Evolutionary conservation across 148 eudicot species (phyloP), one percentile per base, ranked within the genome.

Genomic region (Nyssa sinensis): DNA sequence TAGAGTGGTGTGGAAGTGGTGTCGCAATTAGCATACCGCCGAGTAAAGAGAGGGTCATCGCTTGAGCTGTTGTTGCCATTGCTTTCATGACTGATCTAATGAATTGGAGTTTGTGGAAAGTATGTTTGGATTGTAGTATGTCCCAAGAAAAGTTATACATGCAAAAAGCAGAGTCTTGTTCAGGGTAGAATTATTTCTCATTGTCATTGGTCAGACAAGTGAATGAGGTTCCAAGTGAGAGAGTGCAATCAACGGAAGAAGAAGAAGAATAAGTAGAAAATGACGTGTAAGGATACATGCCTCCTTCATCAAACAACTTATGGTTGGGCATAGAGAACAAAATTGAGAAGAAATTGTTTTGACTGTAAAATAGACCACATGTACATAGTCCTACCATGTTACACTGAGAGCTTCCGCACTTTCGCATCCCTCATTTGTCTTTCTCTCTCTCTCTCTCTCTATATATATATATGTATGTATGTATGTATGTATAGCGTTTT

Each of bases 1-100:
- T 98, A 96, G 37, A 96, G 96, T 6, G 99, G 99, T 53, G 99
- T 96, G 12, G 97, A 91, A 32, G 99, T 96, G 80, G 99, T 91
- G 84, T 96, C 99, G 69, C 99, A 96, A 66, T 93, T 96, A 64
- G 99, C 91, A n/a, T 98, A 96, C 2, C 98, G 90, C 41, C 99
- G 86, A 24, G 95, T 87, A 25, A 90, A 75, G 25, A 90, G 84
- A 4, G 92, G 69, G 58, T 95, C 97, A 21, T 69, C 79, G 28
- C 68, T 83, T 11, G 39, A 53, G 31, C 39, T 33, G 34, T 9
- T 60, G 37, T 63, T 29, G 33, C 69, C 39, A 65, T 63, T 39
- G 51, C 78, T 66, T 29, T 66, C 75, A 63, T 78, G 79, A 79
- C 58, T 60, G 66, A 67, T 33, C 68, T 73, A 73, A 58, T 66